Base-by-base conservation (phyloP, 805 yeast genomes). In the Debaryomyces tyrocola region DNA sequence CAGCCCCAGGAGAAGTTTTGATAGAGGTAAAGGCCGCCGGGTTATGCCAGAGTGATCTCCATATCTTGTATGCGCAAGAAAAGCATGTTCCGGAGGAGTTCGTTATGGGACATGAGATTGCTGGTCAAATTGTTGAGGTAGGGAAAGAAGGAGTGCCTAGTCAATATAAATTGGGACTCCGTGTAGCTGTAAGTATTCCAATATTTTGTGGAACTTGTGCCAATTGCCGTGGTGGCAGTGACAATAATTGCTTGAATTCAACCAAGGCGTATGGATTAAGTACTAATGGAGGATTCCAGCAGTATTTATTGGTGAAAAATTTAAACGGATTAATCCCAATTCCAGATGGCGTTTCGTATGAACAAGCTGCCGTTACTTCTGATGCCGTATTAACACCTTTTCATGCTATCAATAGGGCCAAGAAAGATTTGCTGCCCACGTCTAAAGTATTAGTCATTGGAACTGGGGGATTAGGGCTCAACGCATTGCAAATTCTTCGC, bases 61-160 rank as follows among this genome's bases (percentile, higher is more conserved):
- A 73, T 49, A 59, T 73, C 17, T 58, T 72, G 21, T 50, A 41
- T 43, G 59, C 51, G 43, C 64, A 45, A 40, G 53, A 48, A 12
- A 52, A 48, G 11, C 43, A 45, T 18, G 48, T 47, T 8, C 70
- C 72, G 1, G 56, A 59, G 9, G 49, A 54, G 35, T 69, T 72
- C 52, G 67, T 73, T 10, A 70, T 73, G 76, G 77, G 77, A 36
- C 77, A 73, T 52, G 77, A 73, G 50, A 67, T 73, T 20, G 73
- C 76, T 1, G 77, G 77, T 1, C 60, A 55, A 40, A 54, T 71
- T 6, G 66, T 60, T 27, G 53, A 57, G 12, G 67, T 60, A 1
- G 77, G 77, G 12, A 40, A 48, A 1, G 58, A 48, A 4, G 50
- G 66, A 37, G 52, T 55, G 5, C 51, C 48, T 11, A 54, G 59